Conservation (phyloP, 2,329 filamentous ascomycete genomes). For the Hymenoscyphus scutula region DNA sequence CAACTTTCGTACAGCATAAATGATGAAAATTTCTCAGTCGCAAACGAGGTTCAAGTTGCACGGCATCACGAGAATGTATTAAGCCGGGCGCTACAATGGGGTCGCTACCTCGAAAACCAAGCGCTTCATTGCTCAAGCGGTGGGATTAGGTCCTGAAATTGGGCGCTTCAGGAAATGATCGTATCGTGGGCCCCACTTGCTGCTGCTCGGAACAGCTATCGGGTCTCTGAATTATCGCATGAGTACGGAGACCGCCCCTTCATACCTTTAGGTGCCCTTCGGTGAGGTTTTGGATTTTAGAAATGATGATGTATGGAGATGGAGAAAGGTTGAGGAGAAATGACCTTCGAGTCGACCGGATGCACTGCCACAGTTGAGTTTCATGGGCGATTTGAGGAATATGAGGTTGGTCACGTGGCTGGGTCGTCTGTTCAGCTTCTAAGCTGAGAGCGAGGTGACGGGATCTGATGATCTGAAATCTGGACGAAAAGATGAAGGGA, state of each 20-base stretch:
- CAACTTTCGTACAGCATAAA: neutral
- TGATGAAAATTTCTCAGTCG: neutral
- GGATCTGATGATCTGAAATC: neutral
- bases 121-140: neutral
- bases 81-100: conserved; percentile 1
- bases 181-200: neutral
- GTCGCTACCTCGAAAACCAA: neutral
- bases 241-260: neutral
- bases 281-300: neutral
- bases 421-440: neutral
- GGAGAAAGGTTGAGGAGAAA: neutral
- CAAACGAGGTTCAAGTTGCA: neutral
- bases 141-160: neutral
- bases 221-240: neutral
- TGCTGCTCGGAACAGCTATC: no score
- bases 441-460: no score
- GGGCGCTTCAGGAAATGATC: conserved; percentile 1
- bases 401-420: neutral
- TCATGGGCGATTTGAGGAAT: neutral
- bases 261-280: neutral
- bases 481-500: neutral
- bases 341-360: neutral
- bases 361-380: neutral
- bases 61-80: neutral
- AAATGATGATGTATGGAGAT: neutral